phyloP scores from a whole-genome alignment of 306 rosid genomes.

The Lathyrus aphaca region DNA sequence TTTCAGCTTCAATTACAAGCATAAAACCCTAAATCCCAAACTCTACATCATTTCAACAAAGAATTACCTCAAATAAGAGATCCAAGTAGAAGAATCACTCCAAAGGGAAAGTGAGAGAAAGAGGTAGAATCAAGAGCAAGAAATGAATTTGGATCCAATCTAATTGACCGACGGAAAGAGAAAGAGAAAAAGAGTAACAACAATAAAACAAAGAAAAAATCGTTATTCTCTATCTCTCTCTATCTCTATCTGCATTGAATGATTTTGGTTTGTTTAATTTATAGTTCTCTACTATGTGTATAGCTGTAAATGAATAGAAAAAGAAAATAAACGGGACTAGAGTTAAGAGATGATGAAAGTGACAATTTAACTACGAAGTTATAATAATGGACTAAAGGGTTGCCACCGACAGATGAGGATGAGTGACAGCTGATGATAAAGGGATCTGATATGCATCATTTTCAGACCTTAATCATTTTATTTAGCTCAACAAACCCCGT shows the following conservation, averaged over 20 bases:
- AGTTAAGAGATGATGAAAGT: slow-evolving; percentile 62
- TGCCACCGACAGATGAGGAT: slow-evolving; percentile 64
- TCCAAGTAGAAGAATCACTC: slow-evolving; percentile 8
- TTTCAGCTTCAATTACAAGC: background rate
- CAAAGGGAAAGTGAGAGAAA: background rate
- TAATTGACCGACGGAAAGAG: slow-evolving; percentile 45
- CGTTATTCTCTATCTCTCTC: slow-evolving; percentile 34
- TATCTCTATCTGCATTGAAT: slow-evolving; percentile 28
- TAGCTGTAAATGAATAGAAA: slow-evolving; percentile 56
- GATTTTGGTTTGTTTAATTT: slow-evolving; percentile 17
- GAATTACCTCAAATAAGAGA: slow-evolving; percentile 45
- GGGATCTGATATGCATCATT: slow-evolving; percentile 28
- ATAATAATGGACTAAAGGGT: slow-evolving; percentile 21
- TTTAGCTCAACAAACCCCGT: slow-evolving; percentile 25
- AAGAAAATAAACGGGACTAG: slow-evolving; percentile 30
- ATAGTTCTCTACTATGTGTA: slow-evolving; percentile 4
- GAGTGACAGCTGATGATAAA: slow-evolving; percentile 31
- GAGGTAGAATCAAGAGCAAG: slow-evolving; percentile 8
- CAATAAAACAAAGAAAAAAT: background rate
- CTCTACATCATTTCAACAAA: slow-evolving; percentile 6
- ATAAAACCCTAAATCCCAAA: background rate
- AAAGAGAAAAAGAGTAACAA: slow-evolving; percentile 31
- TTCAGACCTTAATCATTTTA: slow-evolving; percentile 33
- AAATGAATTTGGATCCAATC: slow-evolving; percentile 40
- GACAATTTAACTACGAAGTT: slow-evolving; percentile 54